phyloP scores from a whole-genome alignment of 805 yeast genomes.

The Kodamaea neixiangensis region DNA sequence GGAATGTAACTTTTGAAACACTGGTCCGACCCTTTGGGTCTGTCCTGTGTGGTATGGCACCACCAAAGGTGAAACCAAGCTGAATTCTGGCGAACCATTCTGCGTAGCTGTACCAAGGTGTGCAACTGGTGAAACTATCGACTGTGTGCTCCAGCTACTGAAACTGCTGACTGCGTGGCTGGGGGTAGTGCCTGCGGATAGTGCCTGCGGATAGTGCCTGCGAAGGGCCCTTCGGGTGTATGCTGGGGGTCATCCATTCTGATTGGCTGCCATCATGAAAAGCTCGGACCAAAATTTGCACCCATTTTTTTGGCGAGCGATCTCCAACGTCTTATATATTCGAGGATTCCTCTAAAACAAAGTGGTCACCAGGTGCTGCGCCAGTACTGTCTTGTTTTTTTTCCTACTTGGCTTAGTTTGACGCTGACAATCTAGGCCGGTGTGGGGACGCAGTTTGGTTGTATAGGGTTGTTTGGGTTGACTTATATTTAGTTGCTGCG shows the following conservation, averaged over 20 bases:
- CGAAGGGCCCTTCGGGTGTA: too few species aligned
- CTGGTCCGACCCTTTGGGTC: too few species aligned
- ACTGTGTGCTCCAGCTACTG: too few species aligned
- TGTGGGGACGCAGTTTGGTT: neutral
- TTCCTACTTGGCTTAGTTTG: neutral
- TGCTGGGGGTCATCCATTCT: neutral
- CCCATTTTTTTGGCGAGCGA: neutral
- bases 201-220: too few species aligned
- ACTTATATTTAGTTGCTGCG: neutral
- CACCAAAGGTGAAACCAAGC: too few species aligned
- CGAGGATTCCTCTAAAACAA: neutral
- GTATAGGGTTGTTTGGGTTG: neutral
- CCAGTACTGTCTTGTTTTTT: neutral
- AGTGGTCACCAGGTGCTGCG: neutral
- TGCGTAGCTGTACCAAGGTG: too few species aligned
- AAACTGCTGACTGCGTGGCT: neutral
- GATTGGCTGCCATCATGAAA: neutral
- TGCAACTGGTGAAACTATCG: too few species aligned
- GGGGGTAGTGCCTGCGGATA: neutral
- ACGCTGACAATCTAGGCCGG: neutral
- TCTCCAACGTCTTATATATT: neutral
- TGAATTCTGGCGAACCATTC: too few species aligned
- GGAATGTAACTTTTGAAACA: neutral
- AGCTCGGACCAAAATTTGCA: neutral
- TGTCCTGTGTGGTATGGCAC: neutral